These are phyloP conservation scores for Zalerion maritima DNA, from an alignment of 495 filamentous ascomycete genomes.

Conservation along the genomic window DNA sequence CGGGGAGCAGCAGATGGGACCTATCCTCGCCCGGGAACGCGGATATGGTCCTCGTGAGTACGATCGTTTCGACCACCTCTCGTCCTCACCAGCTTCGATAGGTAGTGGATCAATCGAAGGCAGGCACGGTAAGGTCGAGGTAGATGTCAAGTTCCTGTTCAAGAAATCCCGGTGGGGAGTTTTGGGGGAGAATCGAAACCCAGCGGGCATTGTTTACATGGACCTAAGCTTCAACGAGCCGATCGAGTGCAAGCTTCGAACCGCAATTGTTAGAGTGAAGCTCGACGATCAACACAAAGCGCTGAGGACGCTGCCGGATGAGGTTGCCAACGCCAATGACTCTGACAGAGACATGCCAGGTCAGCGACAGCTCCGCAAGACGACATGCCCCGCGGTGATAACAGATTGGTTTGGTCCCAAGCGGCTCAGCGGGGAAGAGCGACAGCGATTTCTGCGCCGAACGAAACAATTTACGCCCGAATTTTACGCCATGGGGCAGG, in stretches of 20 bases:
- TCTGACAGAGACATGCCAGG: too few species aligned
- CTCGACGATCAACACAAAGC: too few species aligned
- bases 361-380: neutral
- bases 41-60: conserved; percentile 1
- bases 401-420: neutral
- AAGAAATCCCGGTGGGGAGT: conserved; percentile 20
- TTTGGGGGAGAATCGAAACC: conserved; percentile 9
- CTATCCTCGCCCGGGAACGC: neutral
- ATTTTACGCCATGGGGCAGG: neutral
- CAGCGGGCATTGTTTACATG: conserved; percentile 20
- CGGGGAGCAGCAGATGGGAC: too few species aligned
- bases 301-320: too few species aligned
- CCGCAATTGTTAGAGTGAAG: conserved; percentile 14
- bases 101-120: conserved; percentile 1
- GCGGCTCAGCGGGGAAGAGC: neutral
- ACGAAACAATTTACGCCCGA: neutral
- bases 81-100: neutral
- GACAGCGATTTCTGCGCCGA: neutral
- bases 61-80: conserved; percentile 1
- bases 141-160: conserved; percentile 20
- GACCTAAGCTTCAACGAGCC: conserved; percentile 18
- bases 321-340: too few species aligned
- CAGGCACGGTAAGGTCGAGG: conserved; percentile 7
- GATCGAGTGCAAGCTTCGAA: conserved; percentile 14
- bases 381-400: neutral